Percentiles rank a stretch among this genome's conserved stretches.
These are phyloP conservation scores for Setaria viridis DNA, from an alignment of 202 grass and related monocot species.

Conservation along the genomic window DNA sequence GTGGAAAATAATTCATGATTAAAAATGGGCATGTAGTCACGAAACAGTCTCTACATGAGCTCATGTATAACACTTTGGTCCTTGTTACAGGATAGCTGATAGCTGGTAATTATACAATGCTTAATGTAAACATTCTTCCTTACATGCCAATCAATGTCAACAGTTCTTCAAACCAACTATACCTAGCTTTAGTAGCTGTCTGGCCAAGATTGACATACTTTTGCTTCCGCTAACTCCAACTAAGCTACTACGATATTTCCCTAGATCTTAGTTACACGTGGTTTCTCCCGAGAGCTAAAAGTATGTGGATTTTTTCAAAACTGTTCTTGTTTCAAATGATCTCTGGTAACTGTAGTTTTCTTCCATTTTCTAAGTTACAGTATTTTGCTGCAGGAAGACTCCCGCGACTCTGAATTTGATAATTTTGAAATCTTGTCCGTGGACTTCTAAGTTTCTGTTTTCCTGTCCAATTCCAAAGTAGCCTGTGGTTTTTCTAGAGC, in stretches of 20 bases:
- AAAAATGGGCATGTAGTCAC: not conserved
- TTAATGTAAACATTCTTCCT: conserved; percentile 1
- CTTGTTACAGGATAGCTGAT: not conserved
- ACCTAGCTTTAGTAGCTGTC: not conserved
- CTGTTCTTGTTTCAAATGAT: not conserved
- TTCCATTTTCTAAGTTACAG: not conserved
- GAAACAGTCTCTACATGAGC: not conserved
- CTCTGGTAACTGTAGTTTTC: not conserved
- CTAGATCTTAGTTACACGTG: not conserved
- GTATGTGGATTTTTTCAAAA: not conserved
- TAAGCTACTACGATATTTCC: not conserved
- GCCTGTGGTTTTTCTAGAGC: conserved; percentile 48
- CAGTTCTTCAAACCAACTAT: not conserved
- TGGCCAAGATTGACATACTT: not conserved
- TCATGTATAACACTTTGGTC: not conserved
- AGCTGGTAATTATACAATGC: not conserved
- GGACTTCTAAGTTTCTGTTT: conserved; percentile 3
- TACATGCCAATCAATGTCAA: too few relatives aligned
- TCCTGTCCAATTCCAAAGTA: conserved; percentile 18
- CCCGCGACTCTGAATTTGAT: not conserved
- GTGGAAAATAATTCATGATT: not conserved
- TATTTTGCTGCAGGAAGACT: conserved; percentile 35
- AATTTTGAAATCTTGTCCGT: not conserved
- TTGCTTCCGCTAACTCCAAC: not conserved
- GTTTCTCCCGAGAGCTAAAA: not conserved